Evolutionary conservation across 768 basidiomycete species (phyloP), one percentile per base, ranked within the genome.

Genomic region (Sporobolomyces roseus): DNA sequence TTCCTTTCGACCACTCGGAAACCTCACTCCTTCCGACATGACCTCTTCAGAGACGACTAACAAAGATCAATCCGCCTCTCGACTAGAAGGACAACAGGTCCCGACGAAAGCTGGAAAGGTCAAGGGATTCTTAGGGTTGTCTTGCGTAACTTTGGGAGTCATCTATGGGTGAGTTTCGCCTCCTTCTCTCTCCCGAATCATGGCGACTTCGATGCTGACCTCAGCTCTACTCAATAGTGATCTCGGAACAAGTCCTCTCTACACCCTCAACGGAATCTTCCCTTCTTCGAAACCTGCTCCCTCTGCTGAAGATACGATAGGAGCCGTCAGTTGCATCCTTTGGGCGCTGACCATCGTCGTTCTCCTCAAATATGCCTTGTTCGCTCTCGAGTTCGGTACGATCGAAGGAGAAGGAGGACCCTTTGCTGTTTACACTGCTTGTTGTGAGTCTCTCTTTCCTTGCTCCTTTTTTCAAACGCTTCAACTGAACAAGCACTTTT

Each of bases 211-310:
- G 35, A 25, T 10, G 25, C 27, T 36, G 5, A 51, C 32, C n/a
- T 14, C n/a, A 12, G 27, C 4, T 13, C 45, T 13, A 17, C 3
- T 9, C 17, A 13, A 21, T 38, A 29, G 49, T 41, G 35, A 62
- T 50, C 10, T 68, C 54, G 61, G 86, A 9, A 87, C 86, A 0
- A 85, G 84, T 0, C 85, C 86, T 1, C 76, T 87, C 19, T 88
- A 88, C 76, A 83, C 85, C 4, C 75, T 87, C 33, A 87, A 86
- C 73, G 86, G 86, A 13, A 83, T 88, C 19, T 88, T 85, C 83
- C 81, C 85, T 3, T 45, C 83, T 2, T 62, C 72, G 7, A 83
- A 83, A 0, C 80, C 81, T 19, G 75, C 80, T 0, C 87, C 86
- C 0, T 77, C 82, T 0, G 72, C 79, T 60, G 86, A 88, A 66